A percentile compares a stretch with the other conserved stretches of the same genome.
Conservation (phyloP, 2,329 filamentous ascomycete genomes). For the Nemania serpens region DNA sequence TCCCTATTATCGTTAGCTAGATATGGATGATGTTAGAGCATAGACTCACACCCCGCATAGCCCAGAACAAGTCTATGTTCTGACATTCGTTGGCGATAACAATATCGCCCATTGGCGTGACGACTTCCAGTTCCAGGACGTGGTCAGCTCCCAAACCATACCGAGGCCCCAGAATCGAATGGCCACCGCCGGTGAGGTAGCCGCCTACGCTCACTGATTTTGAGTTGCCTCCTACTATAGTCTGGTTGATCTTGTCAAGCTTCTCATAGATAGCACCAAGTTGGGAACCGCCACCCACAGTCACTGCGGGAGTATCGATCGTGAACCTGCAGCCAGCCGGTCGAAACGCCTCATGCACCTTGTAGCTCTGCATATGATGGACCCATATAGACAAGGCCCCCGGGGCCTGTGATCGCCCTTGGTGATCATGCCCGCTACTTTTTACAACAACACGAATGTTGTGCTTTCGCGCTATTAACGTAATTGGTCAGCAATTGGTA, state of each 20-base stretch:
- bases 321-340: slow-evolving; percentile 47
- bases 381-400: slow-evolving; percentile 61
- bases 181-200: slow-evolving; percentile 65
- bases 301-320: slow-evolving; percentile 56
- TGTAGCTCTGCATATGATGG: slow-evolving; percentile 51
- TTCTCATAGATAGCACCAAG: slow-evolving; percentile 54
- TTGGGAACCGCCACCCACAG: slow-evolving; percentile 57
- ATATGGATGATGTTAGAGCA: background rate
- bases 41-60: slow-evolving; percentile 57
- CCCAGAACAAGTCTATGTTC: slow-evolving; percentile 67
- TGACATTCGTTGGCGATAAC: slow-evolving; percentile 57
- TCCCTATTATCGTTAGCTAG: slow-evolving; percentile 44
- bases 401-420: slow-evolving; percentile 52
- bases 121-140: slow-evolving; percentile 61
- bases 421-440: slow-evolving; percentile 52
- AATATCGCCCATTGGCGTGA: slow-evolving; percentile 56
- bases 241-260: slow-evolving; percentile 50
- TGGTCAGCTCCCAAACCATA: slow-evolving; percentile 68
- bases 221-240: slow-evolving; percentile 59
- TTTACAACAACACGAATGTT: slow-evolving; percentile 51
- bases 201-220: slow-evolving; percentile 64
- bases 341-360: slow-evolving; percentile 46
- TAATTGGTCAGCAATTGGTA: background rate
- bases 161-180: slow-evolving; percentile 56
- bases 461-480: slow-evolving; percentile 44